Evolutionary conservation across 2,329 filamentous ascomycete species (phyloP), one percentile per base, ranked within the genome.

Genomic region (Fusarium heterosporum): DNA sequence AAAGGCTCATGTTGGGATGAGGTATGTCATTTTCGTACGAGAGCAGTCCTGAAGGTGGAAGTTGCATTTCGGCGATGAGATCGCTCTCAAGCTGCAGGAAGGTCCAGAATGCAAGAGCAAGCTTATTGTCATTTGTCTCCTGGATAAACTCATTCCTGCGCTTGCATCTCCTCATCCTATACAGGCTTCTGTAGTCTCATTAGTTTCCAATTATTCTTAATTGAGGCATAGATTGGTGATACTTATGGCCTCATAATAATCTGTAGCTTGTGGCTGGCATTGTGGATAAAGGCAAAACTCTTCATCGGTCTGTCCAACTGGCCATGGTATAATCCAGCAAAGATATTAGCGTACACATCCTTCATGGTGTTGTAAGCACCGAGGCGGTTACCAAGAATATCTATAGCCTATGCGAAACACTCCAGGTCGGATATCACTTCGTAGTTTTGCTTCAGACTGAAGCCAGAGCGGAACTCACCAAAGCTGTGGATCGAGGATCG

Each of bases 11-110:
- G 66, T 88, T 88, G 3, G 90, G 91, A 73, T 89, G 88, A 10
- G 90, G 87, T 78, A 93, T 88, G 48, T 86, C 82, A 19, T 87
- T 83, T 74, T 89, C 87, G 67, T 85, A 89, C 2, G 80, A 81
- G 19, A 89, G 77, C 52, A 90, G 84, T 3, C 85, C 85, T 1
- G 87, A 89, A 4, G 87, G 87, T 2, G 86, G 85, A 5, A 87
- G 79, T 16, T 82, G 86, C 60, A 98, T 83, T 78, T 99, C 96
- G 4, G 96, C 96, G 43, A 97, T 85, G 43, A 98, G 93, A 76
- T 98, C 95, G 77, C 93, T 97, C 78, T 98, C 95, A 13, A 98
- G 84, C 74, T 98, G 95, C 65, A 97, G 81, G 75, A 93, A 97
- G 9, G 94, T 96, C 95, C 95, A 98, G 73, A 94, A 97, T 1